Evolutionary conservation across 2,329 filamentous ascomycete genomes (phyloP), one percentile per base, ranked within the genome.

Genomic region (Myriosclerotinia duriaeana): DNA sequence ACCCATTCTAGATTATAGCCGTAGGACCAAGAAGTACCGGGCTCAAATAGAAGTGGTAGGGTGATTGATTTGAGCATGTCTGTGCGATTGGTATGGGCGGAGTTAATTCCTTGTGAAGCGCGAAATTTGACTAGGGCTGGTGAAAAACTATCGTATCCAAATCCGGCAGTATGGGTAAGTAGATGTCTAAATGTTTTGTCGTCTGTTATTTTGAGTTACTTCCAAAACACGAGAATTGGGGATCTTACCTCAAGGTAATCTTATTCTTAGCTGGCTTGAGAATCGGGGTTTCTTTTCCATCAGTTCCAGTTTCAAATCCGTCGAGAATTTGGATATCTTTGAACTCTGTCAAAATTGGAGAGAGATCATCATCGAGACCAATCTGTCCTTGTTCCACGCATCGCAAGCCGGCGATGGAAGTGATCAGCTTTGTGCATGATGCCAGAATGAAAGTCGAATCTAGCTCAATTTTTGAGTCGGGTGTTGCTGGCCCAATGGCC

Each of bases 391-490:
- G 76, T 71, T 87, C 85, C 1, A 86, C 84, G 0, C 85, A 79
- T 72, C 87, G 84, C 82, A 87, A 82, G 40, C 77, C 80, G 0
- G 83, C 82, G 12, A 86, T 73, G 0, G 78, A 81, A 0, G 79
- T 77, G 5, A 86, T 74, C 74, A 86, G 78, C 75, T 87, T 87
- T 17, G 85, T 85, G 71, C 82, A 85, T 0, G 83, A 85, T 0
- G 84, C 84, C 5, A 87, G 78, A 82, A 81, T 85, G 71, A 87
- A 90, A 0, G 86, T 78, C 8, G 79, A 85, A 52, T 90, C 86
- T 0, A 86, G 76, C 0, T 82, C 82, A 82, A 90, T 86, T 2
- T 82, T 78, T 58, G 85, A 81, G 9, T 87, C 80, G 79, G 83
- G 69, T 20, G 75, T 75, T 1, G 73, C 73, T 3, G 64, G 68